Evolutionary conservation across 768 basidiomycete species (phyloP).

Genomic region (Leccinum rimulosum): DNA sequence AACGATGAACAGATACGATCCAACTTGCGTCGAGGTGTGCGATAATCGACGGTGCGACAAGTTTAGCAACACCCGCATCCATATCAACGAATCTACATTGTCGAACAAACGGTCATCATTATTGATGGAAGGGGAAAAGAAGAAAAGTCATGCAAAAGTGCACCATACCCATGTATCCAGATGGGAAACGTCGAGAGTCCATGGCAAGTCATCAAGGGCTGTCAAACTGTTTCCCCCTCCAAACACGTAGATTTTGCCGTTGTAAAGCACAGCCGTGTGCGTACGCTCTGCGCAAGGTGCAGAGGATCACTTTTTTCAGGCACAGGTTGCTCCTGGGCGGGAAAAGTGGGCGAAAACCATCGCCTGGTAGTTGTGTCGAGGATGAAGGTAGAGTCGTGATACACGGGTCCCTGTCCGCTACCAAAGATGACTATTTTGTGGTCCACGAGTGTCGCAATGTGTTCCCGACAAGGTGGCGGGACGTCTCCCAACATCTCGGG

Average conservation of each 20-base stretch:
- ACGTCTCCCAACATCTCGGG: conserved; percentile 72
- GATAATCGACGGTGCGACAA: conserved; percentile 60
- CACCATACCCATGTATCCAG: conserved; percentile 48
- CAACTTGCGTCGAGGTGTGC: conserved; percentile 87
- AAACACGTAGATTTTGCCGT: conserved; percentile 76
- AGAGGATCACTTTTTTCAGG: conserved; percentile 14
- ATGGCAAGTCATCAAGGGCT: conserved; percentile 79
- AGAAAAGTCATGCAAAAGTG: background rate
- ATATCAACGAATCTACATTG: conserved; percentile 15
- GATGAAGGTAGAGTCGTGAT: too few relatives aligned
- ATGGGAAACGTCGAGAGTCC: conserved; percentile 73
- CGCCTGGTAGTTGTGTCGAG: too few relatives aligned
- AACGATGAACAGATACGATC: conserved; percentile 85
- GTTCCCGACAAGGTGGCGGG: conserved; percentile 88
- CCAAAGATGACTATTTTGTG: conserved; percentile 31
- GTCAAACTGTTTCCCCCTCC: conserved; percentile 89
- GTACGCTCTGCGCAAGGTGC: conserved; percentile 71
- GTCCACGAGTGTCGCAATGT: conserved; percentile 82
- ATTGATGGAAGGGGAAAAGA: background rate
- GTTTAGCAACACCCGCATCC: conserved; percentile 28
- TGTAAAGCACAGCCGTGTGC: conserved; percentile 78
- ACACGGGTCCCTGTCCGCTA: too few relatives aligned
- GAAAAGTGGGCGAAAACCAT: too few relatives aligned
- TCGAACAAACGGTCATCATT: background rate
- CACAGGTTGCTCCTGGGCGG: too few relatives aligned